phyloP scores from a whole-genome alignment of 371 early-diverging fungal species.

The Mucor piriformis region DNA sequence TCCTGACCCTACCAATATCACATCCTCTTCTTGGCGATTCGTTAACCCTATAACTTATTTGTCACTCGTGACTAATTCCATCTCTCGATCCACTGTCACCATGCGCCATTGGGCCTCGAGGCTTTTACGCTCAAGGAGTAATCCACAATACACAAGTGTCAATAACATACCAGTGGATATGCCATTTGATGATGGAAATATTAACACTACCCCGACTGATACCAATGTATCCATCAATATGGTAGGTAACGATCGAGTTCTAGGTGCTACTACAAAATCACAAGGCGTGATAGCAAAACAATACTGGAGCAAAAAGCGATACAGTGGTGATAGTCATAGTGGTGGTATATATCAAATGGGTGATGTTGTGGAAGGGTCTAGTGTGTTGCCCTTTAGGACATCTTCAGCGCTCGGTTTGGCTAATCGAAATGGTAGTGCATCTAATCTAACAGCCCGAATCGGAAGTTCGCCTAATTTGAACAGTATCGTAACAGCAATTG shows the following conservation, averaged over 20 bases:
- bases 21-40: slow-evolving; percentile 8
- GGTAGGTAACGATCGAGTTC: slow-evolving; percentile 6
- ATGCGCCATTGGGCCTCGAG: slow-evolving; percentile 39
- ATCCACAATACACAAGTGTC: slow-evolving; percentile 16
- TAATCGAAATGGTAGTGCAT: slow-evolving; percentile 28
- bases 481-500: slow-evolving; percentile 1
- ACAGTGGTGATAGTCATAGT: slow-evolving; percentile 38
- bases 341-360: slow-evolving; percentile 5
- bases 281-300: slow-evolving; percentile 26
- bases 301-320: slow-evolving; percentile 39
- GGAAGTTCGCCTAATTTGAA: slow-evolving; percentile 35
- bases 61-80: slow-evolving; percentile 6
- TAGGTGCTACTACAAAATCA: slow-evolving; percentile 23
- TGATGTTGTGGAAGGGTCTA: slow-evolving; percentile 27
- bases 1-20: not conserved
- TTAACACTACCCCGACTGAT: not conserved
- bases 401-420: slow-evolving; percentile 32
- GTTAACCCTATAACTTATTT: slow-evolving; percentile 10
- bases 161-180: slow-evolving; percentile 21
- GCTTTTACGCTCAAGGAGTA: slow-evolving; percentile 11
- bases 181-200: slow-evolving; percentile 20
- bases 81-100: slow-evolving; percentile 30
- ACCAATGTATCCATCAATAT: slow-evolving; percentile 14
- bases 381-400: slow-evolving; percentile 30
- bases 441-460: slow-evolving; percentile 30